These are phyloP conservation scores for Barnettozyma sp. DNA, from an alignment of 805 yeast genomes.

Conservation along the genomic window DNA sequence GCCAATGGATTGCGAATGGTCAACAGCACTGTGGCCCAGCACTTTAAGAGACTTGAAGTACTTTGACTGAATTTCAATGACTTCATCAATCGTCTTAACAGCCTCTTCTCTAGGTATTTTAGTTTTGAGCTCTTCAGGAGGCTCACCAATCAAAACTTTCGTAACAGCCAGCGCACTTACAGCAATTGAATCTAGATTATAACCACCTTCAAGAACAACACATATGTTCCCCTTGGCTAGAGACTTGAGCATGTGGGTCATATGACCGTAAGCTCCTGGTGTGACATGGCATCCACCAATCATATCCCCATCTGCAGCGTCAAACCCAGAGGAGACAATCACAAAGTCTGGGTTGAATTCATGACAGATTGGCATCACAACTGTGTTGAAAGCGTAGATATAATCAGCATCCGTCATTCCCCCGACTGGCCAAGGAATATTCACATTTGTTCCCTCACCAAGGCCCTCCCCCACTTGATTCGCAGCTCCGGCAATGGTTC, in stretches of 20 bases:
- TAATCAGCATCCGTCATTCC: constrained; percentile 97
- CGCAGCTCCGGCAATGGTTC: constrained; percentile 77
- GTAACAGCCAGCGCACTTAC: constrained; percentile 88
- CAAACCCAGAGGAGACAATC: constrained; percentile 92
- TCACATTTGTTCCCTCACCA: constrained; percentile 84
- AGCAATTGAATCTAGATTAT: constrained; percentile 85
- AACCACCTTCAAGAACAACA: constrained; percentile 94
- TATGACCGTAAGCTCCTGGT: constrained; percentile 93
- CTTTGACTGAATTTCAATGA: constrained; percentile 68
- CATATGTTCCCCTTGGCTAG: constrained; percentile 84
- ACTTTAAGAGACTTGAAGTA: constrained; percentile 85
- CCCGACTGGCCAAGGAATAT: constrained; percentile 87
- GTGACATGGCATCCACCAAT: constrained; percentile 95
- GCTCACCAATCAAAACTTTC: constrained; percentile 87
- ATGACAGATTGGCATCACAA: constrained; percentile 79
- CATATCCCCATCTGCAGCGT: constrained; percentile 97
- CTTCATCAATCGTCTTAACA: constrained; percentile 73
- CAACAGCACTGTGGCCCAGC: constrained; percentile 39
- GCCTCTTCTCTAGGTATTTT: constrained; percentile 69
- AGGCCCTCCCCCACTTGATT: constrained; percentile 77
- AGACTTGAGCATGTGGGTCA: constrained; percentile 87
- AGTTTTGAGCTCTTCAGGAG: constrained; percentile 72
- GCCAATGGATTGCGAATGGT: constrained; percentile 29
- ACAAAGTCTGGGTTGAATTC: constrained; percentile 93
- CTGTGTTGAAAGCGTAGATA: constrained; percentile 79